Evolutionary conservation across 306 rosid species (phyloP).

Genomic region (Alnus rubra): DNA sequence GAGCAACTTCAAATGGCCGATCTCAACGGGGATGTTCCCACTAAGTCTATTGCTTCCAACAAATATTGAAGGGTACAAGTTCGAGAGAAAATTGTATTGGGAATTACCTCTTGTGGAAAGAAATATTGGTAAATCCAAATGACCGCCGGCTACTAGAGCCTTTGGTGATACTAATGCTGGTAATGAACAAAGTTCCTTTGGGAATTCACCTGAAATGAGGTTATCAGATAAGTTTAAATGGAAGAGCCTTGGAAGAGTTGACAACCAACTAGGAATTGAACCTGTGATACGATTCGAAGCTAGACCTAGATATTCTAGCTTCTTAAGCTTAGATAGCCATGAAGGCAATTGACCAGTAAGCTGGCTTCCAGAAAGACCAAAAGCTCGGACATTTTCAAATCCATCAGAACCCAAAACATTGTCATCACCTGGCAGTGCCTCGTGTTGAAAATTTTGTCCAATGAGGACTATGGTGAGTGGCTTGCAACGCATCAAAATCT

Average conservation of each 20-base stretch:
- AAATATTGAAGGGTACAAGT: not conserved
- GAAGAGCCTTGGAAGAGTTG: slow-evolving; percentile 9
- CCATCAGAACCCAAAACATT: not conserved
- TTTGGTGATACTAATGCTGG: too few species aligned
- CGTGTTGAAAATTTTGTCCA: not conserved
- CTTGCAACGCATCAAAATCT: not conserved
- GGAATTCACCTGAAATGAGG: not conserved
- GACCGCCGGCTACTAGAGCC: not conserved
- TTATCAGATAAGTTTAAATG: not conserved
- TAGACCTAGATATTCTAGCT: not conserved
- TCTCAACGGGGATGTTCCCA: slow-evolving; percentile 3
- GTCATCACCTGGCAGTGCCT: not conserved
- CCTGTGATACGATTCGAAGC: not conserved
- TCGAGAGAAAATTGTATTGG: not conserved
- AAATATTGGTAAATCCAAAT: not conserved
- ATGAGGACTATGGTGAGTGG: not conserved
- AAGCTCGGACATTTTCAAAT: not conserved
- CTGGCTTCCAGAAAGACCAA: not conserved
- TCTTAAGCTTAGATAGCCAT: slow-evolving; percentile 2
- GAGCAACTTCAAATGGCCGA: not conserved
- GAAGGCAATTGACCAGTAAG: not conserved
- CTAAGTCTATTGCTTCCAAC: not conserved
- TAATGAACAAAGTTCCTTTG: not conserved
- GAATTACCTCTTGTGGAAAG: too few species aligned
- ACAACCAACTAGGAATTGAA: slow-evolving; percentile 7